Evolutionary conservation across 208 protist genomes (phyloP).

Genomic region (Trypanosoma conorhini): DNA sequence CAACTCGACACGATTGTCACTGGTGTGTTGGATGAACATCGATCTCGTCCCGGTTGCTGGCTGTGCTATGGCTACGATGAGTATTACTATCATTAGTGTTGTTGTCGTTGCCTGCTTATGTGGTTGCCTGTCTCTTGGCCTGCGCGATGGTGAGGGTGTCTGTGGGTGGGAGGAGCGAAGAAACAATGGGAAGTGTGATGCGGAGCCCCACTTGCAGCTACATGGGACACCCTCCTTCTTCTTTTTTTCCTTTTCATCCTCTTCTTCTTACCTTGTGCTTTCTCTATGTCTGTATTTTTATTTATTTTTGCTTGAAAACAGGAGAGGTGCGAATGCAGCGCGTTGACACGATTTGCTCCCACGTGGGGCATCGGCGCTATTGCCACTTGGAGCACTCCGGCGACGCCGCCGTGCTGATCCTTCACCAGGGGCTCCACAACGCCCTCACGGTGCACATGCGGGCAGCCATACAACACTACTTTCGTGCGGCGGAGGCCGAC

Average conservation of each 20-base stretch:
- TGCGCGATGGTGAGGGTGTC: background rate
- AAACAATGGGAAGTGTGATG: background rate
- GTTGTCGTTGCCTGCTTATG: background rate
- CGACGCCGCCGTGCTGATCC: constrained; percentile 37
- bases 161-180: background rate
- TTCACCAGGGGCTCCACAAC: constrained; percentile 47
- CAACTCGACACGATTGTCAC: background rate
- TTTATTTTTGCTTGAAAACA: background rate
- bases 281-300: constrained; percentile 3
- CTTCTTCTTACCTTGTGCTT: background rate
- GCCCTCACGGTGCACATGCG: constrained; percentile 51
- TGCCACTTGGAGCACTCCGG: constrained; percentile 54
- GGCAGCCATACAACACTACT: constrained; percentile 40
- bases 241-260: background rate
- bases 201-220: background rate
- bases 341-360: constrained; percentile 30
- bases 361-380: constrained; percentile 51
- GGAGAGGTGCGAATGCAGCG: constrained; percentile 22
- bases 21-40: background rate
- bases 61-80: no score
- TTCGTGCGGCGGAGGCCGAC: constrained; percentile 48
- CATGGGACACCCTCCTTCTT: background rate
- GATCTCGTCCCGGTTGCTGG: background rate
- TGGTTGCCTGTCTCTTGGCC: background rate
- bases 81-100: background rate